Base-by-base conservation (phyloP, 2,329 filamentous ascomycete genomes). In the Ceratocystis albifundus region DNA sequence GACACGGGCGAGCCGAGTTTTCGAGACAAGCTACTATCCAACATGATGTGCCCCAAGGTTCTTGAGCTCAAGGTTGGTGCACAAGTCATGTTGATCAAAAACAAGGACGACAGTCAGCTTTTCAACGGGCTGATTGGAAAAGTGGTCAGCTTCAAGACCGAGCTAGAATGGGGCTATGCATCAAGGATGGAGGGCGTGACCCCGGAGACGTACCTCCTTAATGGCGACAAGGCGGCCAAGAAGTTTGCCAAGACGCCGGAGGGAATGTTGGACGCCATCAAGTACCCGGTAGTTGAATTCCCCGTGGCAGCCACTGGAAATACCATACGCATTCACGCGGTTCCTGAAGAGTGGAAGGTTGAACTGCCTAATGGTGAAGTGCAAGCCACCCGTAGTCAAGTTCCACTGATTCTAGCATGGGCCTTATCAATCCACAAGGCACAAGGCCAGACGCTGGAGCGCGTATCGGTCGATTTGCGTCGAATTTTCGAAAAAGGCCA, bases 1-100 rank as follows among this genome's bases (percentile, higher is more conserved):
- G 94, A 99, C 74, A 80, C 82, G 0, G 93, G 93, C 50, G 90
- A 96, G 70, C 80, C 81, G 20, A 76, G 79, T 0, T 75, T 87
- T 46, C 86, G 89, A 41, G 90, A 96, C 59, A 92, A 86, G 72
- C 76, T 97, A 0, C 79, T 99, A 4, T 76, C 83, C 4, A 96
- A 93, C 72, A 96, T 95, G 84, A 96, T 99, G 89, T 92, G 94
- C 0, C 92, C 94, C 0, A 87, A 88, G 71, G 73, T 76, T 0
- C 83, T 99, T 22, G 84, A 88, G 44, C 77, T 99, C 36, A 97
- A 96, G 75, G 87, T 94, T 69, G 90, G 91, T 8, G 90, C 94
- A 0, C 95, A 99, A 74, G 95, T 99, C 57, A 99, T 99, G 94
- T 80, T 99, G n/a, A 96, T 99, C 80, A 99, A 99, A 76, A 99